A percentile compares a stretch with the other conserved stretches of the same genome.
phyloP scores from a whole-genome alignment of 176 grass and related monocot species.

The Eleusine indica region DNA sequence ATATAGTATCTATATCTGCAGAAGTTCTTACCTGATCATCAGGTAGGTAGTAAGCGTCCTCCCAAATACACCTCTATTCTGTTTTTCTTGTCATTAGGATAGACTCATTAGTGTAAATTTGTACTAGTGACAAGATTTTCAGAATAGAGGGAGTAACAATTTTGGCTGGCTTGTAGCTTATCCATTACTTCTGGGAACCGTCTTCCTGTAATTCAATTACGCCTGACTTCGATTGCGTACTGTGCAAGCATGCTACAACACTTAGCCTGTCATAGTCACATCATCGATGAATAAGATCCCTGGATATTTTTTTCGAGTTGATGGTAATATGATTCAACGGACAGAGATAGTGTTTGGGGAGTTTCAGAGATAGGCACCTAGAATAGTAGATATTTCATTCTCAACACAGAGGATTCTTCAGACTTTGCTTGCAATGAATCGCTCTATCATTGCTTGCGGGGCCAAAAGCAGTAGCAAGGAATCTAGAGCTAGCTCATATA shows the following conservation, averaged over 20 bases:
- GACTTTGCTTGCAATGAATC: constrained; percentile 12
- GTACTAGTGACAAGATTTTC: no score
- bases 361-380: neutral
- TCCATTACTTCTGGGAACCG: constrained; percentile 47
- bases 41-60: neutral
- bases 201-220: constrained; percentile 16
- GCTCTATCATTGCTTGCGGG: constrained; percentile 23
- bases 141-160: neutral
- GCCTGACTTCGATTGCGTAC: neutral
- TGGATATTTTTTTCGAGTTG: neutral
- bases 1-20: constrained; percentile 7
- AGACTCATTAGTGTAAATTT: no score
- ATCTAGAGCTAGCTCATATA: constrained; percentile 39
- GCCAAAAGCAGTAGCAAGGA: constrained; percentile 37
- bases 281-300: neutral
- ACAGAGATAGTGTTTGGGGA: neutral
- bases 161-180: constrained; percentile 9
- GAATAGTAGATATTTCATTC: constrained; percentile 1
- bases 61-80: neutral
- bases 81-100: no score
- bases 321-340: constrained; percentile 8
- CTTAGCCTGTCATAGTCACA: constrained; percentile 6
- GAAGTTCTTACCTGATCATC: constrained; percentile 24
- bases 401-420: constrained; percentile 2
- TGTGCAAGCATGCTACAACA: neutral